phyloP scores from a whole-genome alignment of 2,329 filamentous ascomycete genomes.

The Dactylellina sp. region DNA sequence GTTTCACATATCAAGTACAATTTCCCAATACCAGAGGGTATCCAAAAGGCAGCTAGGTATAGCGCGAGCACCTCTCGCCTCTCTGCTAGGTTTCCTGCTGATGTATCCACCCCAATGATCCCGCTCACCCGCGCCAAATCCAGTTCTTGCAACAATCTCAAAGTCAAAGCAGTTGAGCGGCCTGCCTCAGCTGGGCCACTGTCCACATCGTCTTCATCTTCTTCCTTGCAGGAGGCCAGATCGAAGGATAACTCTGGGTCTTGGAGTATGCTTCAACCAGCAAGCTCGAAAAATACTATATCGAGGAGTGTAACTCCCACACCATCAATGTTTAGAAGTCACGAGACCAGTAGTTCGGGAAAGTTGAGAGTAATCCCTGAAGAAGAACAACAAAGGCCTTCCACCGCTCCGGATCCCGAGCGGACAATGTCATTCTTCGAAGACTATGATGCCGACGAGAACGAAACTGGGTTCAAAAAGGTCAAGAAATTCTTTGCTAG shows the following conservation, averaged over 20 bases:
- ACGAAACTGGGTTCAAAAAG: conserved; percentile 1
- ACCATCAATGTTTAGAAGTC: conserved; percentile 35
- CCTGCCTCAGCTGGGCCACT: background rate
- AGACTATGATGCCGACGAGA: conserved; percentile 32
- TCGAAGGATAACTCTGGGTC: background rate
- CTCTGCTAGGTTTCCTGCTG: background rate
- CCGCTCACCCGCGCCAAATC: background rate
- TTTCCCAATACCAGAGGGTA: background rate
- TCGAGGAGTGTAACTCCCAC: conserved; percentile 28
- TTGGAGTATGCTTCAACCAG: conserved; percentile 1
- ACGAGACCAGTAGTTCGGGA: conserved; percentile 1
- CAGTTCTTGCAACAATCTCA: conserved; percentile 26
- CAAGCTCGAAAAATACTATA: background rate
- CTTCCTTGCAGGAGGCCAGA: background rate
- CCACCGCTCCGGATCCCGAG: conserved; percentile 24
- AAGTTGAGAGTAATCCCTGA: conserved; percentile 35
- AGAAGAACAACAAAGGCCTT: conserved; percentile 26
- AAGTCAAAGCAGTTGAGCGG: background rate
- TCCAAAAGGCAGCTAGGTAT: background rate
- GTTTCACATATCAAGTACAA: background rate
- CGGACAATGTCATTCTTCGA: conserved; percentile 45
- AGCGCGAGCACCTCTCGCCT: conserved; percentile 6
- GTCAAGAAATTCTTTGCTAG: conserved; percentile 26
- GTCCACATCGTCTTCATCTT: background rate
- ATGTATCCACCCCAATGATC: background rate